These are phyloP conservation scores for Amauroascus verrucosus DNA, from an alignment of 2,329 filamentous ascomycete genomes.

Conservation along the genomic window DNA sequence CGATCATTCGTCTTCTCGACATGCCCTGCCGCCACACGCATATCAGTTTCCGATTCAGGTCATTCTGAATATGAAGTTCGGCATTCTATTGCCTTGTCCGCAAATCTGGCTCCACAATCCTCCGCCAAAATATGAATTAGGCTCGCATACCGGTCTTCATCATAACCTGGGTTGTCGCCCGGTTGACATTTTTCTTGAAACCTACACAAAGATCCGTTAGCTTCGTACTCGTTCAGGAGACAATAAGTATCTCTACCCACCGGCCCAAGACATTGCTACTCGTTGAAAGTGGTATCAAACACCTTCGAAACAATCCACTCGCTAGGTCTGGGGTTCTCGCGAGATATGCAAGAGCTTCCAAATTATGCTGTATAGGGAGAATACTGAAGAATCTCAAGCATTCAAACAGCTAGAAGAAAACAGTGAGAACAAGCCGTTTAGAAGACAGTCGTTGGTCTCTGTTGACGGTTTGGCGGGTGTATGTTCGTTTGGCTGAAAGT, in stretches of 20 bases:
- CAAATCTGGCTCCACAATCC: background rate
- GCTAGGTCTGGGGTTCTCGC: no score
- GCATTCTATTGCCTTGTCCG: background rate
- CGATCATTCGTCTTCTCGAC: constrained; percentile 98
- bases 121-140: background rate
- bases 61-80: background rate
- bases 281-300: background rate
- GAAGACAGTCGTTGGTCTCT: background rate
- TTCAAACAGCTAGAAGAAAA: no score
- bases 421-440: no score
- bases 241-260: constrained; percentile 9
- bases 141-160: constrained; percentile 75
- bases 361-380: no score
- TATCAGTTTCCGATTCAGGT: background rate
- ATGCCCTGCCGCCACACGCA: constrained; percentile 50
- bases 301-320: background rate
- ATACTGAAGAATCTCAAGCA: no score
- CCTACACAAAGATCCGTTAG: constrained; percentile 38
- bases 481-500: background rate
- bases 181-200: constrained; percentile 95
- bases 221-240: background rate
- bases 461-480: background rate
- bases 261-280: constrained; percentile 18
- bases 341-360: no score
- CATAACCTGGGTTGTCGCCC: constrained; percentile 98